phyloP scores from a whole-genome alignment of 2,329 filamentous ascomycete species.

The Epichloe sibirici region DNA sequence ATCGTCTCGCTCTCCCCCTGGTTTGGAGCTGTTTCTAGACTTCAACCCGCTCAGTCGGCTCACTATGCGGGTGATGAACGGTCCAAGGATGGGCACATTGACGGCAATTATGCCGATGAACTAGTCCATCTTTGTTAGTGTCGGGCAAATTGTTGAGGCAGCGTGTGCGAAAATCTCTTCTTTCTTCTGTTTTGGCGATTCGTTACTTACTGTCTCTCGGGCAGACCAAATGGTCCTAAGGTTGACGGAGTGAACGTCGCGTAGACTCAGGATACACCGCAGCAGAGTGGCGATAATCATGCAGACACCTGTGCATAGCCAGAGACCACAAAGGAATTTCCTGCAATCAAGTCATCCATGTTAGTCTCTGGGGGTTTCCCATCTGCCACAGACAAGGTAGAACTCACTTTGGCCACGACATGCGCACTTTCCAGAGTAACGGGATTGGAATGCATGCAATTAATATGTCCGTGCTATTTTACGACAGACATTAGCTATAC shows the following conservation, averaged over 20 bases:
- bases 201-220: conserved; percentile 24
- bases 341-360: neutral
- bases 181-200: neutral
- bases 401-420: conserved; percentile 12
- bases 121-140: conserved; percentile 9
- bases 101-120: conserved; percentile 32
- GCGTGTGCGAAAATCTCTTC: neutral
- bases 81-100: conserved; percentile 21
- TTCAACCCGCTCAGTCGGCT: conserved; percentile 22
- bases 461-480: conserved; percentile 24
- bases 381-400: neutral
- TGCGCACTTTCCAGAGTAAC: conserved; percentile 26
- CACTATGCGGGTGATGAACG: neutral
- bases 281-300: conserved; percentile 26
- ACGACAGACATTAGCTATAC: neutral
- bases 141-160: too few relatives aligned
- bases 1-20: neutral
- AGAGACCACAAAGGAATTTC: conserved; percentile 25
- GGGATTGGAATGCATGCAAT: conserved; percentile 29
- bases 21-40: neutral
- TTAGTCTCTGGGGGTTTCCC: neutral
- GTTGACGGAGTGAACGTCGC: conserved; percentile 24
- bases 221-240: conserved; percentile 15
- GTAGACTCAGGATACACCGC: conserved; percentile 27
- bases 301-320: conserved; percentile 30